These are phyloP conservation scores for Phytopythium cucurbitacearum DNA, from an alignment of 352 stramenopile species.

Conservation along the genomic window DNA sequence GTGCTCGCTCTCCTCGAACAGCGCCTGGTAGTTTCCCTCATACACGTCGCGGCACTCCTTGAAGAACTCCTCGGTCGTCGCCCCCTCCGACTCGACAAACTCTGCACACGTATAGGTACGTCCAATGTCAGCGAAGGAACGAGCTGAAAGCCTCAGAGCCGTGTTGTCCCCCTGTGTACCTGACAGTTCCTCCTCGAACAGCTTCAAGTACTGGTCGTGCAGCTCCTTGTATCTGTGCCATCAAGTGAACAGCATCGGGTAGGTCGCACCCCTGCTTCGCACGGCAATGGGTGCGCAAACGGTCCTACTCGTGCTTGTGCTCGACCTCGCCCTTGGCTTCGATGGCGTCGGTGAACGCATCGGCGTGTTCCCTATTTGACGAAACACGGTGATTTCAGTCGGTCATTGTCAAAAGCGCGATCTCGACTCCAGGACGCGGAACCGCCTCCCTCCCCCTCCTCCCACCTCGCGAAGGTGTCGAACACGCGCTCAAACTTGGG, in stretches of 20 bases:
- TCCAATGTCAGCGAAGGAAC: neutral
- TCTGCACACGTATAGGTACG: conserved; percentile 21
- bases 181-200: conserved; percentile 70
- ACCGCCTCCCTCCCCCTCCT: too few species aligned
- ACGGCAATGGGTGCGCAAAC: neutral
- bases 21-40: conserved; percentile 53
- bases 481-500: conserved; percentile 76
- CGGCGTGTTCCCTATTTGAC: conserved; percentile 41
- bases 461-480: conserved; percentile 65
- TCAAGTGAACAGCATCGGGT: neutral
- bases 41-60: conserved; percentile 54
- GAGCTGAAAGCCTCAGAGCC: neutral
- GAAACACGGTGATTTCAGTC: neutral
- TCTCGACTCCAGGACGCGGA: neutral
- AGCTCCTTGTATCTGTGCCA: conserved; percentile 60
- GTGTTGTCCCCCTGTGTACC: conserved; percentile 13
- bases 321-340: conserved; percentile 68
- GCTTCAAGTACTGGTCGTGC: conserved; percentile 64
- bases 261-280: too few species aligned
- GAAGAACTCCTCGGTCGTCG: conserved; percentile 67
- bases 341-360: conserved; percentile 56
- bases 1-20: conserved; percentile 70
- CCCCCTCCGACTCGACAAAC: conserved; percentile 66
- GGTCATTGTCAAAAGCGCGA: neutral
- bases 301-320: conserved; percentile 68